phyloP scores from a whole-genome alignment of 2,329 filamentous ascomycete species.

The Sclerotinia nivalis region DNA sequence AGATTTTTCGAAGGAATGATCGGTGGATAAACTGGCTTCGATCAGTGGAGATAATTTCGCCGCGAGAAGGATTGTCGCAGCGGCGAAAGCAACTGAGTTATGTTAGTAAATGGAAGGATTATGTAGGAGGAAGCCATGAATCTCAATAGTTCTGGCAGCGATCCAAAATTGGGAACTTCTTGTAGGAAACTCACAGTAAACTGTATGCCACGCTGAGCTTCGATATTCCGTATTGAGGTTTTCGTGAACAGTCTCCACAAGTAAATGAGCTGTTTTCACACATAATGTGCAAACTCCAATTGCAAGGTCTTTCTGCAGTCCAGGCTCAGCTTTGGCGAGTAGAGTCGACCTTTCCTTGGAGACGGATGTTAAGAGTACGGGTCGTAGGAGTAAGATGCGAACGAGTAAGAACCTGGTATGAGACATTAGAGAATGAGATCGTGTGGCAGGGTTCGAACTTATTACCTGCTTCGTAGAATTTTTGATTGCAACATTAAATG shows the following conservation, averaged over 20 bases:
- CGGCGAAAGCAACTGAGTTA: constrained; percentile 27
- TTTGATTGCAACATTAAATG: constrained; percentile 26
- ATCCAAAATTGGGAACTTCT: not conserved
- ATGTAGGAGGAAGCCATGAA: no score
- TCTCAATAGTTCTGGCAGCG: not conserved
- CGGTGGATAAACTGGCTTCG: not conserved
- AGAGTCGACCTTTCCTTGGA: not conserved
- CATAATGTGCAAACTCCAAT: constrained; percentile 28
- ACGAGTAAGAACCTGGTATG: constrained; percentile 11
- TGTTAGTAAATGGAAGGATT: not conserved
- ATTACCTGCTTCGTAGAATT: constrained; percentile 28
- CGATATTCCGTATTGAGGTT: constrained; percentile 24
- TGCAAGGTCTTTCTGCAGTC: constrained; percentile 11
- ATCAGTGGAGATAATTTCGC: constrained; percentile 22
- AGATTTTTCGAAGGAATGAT: constrained; percentile 14
- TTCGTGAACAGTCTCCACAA: constrained; percentile 24
- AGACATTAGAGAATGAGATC: not conserved
- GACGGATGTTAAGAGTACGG: constrained; percentile 5
- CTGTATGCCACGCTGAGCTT: constrained; percentile 31
- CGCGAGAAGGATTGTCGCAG: constrained; percentile 28
- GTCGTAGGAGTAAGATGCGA: constrained; percentile 16
- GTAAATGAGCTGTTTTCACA: constrained; percentile 27
- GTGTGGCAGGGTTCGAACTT: not conserved
- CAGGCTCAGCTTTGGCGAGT: not conserved
- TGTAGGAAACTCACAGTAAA: constrained; percentile 29